These are phyloP conservation scores for Xylariaceae sp. DNA, from an alignment of 2,329 filamentous ascomycete species.

Conservation along the genomic window DNA sequence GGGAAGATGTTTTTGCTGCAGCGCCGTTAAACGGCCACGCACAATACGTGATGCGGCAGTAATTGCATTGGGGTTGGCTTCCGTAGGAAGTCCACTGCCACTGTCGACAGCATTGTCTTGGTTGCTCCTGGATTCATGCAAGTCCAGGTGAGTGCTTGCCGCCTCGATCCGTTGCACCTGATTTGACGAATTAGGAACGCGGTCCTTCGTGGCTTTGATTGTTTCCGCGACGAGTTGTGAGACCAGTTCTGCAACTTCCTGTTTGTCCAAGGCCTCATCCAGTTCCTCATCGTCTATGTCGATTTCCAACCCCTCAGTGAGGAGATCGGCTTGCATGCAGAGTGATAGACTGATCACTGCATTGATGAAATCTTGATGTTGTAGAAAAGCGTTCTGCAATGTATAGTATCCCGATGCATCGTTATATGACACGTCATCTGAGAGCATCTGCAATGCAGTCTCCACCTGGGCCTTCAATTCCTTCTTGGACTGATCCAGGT, in stretches of 20 bases:
- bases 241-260: background rate
- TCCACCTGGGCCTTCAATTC: background rate
- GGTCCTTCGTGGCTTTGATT: constrained; percentile 1
- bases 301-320: too few species aligned
- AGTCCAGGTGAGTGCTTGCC: constrained; percentile 13
- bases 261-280: too few species aligned
- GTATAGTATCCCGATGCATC: background rate
- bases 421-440: background rate
- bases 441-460: background rate
- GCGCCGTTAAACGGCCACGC: background rate
- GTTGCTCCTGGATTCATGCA: constrained; percentile 3
- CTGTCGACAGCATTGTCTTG: background rate
- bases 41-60: background rate
- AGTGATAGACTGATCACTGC: background rate
- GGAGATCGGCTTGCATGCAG: background rate
- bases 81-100: background rate
- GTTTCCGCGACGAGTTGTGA: background rate
- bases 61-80: background rate
- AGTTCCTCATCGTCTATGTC: too few species aligned
- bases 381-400: too few species aligned
- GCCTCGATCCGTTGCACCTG: constrained; percentile 15
- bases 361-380: background rate
- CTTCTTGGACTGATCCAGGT: background rate
- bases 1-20: background rate
- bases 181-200: constrained; percentile 12